Conservation (phyloP, 139 green algal genomes). For the Chlamydomonas sp. region DNA sequence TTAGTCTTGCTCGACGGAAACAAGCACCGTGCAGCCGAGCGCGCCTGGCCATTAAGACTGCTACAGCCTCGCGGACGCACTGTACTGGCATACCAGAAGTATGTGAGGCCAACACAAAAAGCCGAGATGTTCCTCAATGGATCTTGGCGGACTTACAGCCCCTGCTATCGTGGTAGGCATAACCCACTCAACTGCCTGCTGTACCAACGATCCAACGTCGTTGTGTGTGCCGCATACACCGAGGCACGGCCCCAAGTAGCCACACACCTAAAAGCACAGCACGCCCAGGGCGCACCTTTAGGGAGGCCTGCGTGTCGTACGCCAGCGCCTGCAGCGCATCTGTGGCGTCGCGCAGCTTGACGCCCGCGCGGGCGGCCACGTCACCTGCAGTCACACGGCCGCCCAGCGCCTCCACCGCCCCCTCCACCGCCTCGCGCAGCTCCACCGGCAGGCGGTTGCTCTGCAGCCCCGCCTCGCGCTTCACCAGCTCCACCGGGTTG, state of each 20-base stretch:
- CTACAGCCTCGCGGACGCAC: too few relatives aligned
- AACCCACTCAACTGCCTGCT: too few relatives aligned
- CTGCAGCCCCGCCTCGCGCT: constrained; percentile 59
- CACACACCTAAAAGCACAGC: too few relatives aligned
- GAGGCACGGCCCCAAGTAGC: too few relatives aligned
- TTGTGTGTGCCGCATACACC: not conserved
- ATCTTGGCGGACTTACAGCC: too few relatives aligned
- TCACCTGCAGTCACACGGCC: constrained; percentile 69
- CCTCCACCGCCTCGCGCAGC: constrained; percentile 61
- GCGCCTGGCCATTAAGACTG: too few relatives aligned
- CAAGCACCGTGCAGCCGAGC: too few relatives aligned
- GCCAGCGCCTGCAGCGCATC: constrained; percentile 86
- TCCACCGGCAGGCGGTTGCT: constrained; percentile 49
- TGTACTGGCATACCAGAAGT: too few relatives aligned
- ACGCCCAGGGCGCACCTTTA: constrained; percentile 67
- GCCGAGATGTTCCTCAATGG: too few relatives aligned
- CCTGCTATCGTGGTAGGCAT: too few relatives aligned
- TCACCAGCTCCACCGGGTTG: constrained; percentile 46
- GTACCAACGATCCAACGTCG: not conserved
- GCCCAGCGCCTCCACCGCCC: constrained; percentile 62
- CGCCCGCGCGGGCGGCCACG: constrained; percentile 70
- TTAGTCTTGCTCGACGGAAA: too few relatives aligned
- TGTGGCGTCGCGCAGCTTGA: constrained; percentile 77
- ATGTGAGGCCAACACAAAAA: too few relatives aligned
- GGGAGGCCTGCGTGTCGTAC: constrained; percentile 74